Percentiles rank a stretch among this genome's conserved stretches.
phyloP scores from a whole-genome alignment of 2,329 filamentous ascomycete genomes.

The Exophiala sp. region DNA sequence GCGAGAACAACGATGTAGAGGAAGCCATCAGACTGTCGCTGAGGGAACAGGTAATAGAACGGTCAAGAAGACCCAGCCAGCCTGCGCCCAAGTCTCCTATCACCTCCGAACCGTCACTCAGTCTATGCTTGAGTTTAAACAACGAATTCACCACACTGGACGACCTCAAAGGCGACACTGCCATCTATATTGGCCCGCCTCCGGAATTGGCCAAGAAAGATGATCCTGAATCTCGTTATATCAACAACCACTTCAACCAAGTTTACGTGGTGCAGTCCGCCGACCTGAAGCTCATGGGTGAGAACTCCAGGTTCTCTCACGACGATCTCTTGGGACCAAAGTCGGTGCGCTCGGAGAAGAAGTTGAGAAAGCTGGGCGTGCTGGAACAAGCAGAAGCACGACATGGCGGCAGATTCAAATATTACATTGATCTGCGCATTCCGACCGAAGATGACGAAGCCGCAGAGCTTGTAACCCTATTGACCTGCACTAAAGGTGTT shows the following conservation, averaged over 20 bases:
- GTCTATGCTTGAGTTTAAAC: conserved; percentile 19
- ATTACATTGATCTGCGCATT: conserved; percentile 62
- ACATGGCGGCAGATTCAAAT: conserved; percentile 42
- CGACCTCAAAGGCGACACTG: conserved; percentile 35
- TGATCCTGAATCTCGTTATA: conserved; percentile 19
- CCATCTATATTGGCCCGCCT: conserved; percentile 37
- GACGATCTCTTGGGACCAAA: conserved; percentile 31
- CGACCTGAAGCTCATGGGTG: conserved; percentile 29
- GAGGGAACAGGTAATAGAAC: not conserved
- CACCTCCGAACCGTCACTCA: too few relatives aligned
- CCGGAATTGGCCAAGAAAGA: conserved; percentile 24
- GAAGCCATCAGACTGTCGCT: conserved; percentile 14
- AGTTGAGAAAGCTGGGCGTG: conserved; percentile 13
- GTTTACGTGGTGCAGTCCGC: conserved; percentile 36
- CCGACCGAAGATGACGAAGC: conserved; percentile 60
- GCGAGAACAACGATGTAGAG: conserved; percentile 1
- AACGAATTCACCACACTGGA: conserved; percentile 23
- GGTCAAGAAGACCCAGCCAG: not conserved
- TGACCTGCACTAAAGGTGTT: conserved; percentile 57
- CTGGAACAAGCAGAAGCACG: conserved; percentile 8
- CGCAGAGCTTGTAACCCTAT: conserved; percentile 55
- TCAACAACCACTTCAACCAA: conserved; percentile 23
- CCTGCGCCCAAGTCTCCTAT: not conserved
- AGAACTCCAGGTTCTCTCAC: conserved; percentile 31
- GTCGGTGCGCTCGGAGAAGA: conserved; percentile 26